These are phyloP conservation scores for Inosperma sp. DNA, from an alignment of 768 basidiomycete genomes.

Conservation along the genomic window DNA sequence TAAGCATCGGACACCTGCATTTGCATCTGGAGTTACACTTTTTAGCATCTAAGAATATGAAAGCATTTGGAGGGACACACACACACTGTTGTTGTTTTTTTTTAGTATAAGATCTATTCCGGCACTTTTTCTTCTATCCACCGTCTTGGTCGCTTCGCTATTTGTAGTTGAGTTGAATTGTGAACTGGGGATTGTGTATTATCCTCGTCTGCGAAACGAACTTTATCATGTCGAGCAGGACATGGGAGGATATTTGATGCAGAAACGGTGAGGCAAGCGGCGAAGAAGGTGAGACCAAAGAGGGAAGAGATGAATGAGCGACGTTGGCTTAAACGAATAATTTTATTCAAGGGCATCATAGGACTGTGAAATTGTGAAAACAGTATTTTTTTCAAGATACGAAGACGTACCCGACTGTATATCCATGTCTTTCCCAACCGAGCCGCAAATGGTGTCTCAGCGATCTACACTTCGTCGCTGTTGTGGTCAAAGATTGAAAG, in stretches of 20 bases:
- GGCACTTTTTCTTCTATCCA: slow-evolving; percentile 78
- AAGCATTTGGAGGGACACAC: slow-evolving; percentile 33
- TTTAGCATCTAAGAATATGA: slow-evolving; percentile 50
- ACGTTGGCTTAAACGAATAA: slow-evolving; percentile 58
- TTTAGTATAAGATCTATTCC: slow-evolving; percentile 21
- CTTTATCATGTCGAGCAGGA: slow-evolving; percentile 59
- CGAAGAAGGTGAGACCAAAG: slow-evolving; percentile 77
- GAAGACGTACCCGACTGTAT: slow-evolving; percentile 18
- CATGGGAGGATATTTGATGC: slow-evolving; percentile 78
- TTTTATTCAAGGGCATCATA: slow-evolving; percentile 57
- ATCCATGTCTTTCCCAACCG: slow-evolving; percentile 23
- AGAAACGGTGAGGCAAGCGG: slow-evolving; percentile 73
- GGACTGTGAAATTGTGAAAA: slow-evolving; percentile 16
- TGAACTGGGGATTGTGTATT: slow-evolving; percentile 21
- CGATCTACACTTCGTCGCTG: neutral
- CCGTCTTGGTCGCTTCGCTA: slow-evolving; percentile 58
- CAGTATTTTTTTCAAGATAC: neutral
- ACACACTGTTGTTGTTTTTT: neutral
- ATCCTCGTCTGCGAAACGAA: slow-evolving; percentile 55
- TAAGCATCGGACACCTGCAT: no score
- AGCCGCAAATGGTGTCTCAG: neutral
- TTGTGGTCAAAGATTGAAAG: neutral
- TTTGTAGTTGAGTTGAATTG: slow-evolving; percentile 39
- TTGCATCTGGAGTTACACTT: no score
- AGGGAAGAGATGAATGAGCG: slow-evolving; percentile 74